Conservation (phyloP, 768 basidiomycete species). For the Collybia mongolica region DNA sequence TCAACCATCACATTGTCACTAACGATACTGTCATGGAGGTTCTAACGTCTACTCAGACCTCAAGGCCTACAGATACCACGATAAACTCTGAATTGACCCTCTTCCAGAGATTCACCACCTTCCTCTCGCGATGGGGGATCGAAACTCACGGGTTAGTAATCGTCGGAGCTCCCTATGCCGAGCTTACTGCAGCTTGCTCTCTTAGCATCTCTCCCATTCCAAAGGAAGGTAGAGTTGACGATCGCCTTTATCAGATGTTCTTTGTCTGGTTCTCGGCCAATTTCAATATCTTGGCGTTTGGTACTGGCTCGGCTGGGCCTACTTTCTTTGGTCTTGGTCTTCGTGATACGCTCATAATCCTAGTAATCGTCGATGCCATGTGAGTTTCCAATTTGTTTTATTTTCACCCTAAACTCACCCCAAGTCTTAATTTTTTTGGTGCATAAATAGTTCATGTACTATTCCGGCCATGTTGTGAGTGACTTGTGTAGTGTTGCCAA, state of each 20-base stretch:
- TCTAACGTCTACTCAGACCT: too few relatives aligned
- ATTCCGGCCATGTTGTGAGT: slow-evolving; percentile 64
- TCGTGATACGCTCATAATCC: slow-evolving; percentile 49
- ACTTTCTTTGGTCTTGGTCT: slow-evolving; percentile 53
- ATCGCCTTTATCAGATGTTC: slow-evolving; percentile 63
- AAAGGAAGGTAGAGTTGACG: slow-evolving; percentile 49
- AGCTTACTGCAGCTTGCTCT: background rate
- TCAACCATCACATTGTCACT: too few relatives aligned
- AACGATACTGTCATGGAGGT: too few relatives aligned
- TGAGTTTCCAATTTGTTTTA: slow-evolving; percentile 22
- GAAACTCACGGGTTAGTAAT: slow-evolving; percentile 32
- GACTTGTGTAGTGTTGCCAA: too few relatives aligned
- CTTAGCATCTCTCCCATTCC: slow-evolving; percentile 54
- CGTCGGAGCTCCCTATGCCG: background rate
- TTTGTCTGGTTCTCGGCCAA: slow-evolving; percentile 74
- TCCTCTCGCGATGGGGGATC: slow-evolving; percentile 28
- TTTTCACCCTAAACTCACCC: background rate
- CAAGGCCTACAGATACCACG: too few relatives aligned
- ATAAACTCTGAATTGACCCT: too few relatives aligned
- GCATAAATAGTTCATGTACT: slow-evolving; percentile 31
- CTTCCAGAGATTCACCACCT: slow-evolving; percentile 12
- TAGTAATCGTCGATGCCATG: slow-evolving; percentile 40
- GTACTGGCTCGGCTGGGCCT: slow-evolving; percentile 61
- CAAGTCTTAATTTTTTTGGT: background rate
- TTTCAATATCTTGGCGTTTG: slow-evolving; percentile 64